phyloP scores from a whole-genome alignment of 75 land plant species.

The Pinus taeda region DNA sequence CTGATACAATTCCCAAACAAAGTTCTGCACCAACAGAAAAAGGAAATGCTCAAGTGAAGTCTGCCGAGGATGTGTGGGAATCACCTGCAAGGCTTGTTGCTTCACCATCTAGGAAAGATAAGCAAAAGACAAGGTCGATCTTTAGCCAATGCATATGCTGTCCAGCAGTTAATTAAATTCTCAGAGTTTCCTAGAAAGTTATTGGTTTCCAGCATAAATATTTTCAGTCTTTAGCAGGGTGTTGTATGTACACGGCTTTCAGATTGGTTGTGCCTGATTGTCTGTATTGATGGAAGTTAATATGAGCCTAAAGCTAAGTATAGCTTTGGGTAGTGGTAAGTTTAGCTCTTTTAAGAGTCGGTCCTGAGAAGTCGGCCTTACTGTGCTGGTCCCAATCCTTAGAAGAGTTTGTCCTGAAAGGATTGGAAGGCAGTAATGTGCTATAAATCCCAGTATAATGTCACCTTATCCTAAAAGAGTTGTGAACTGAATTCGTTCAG shows the following conservation, averaged over 20 bases:
- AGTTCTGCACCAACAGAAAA: neutral
- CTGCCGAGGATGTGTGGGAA: neutral
- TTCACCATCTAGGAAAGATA: slow-evolving; percentile 4
- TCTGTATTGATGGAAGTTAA: neutral
- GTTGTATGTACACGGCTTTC: slow-evolving; percentile 7
- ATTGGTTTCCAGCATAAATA: neutral
- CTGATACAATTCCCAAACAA: slow-evolving; percentile 1
- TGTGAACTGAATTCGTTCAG: neutral
- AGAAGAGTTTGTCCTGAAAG: too few relatives aligned
- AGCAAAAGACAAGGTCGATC: slow-evolving; percentile 7
- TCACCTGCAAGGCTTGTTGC: slow-evolving; percentile 13
- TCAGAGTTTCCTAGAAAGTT: neutral
- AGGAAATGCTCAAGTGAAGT: neutral
- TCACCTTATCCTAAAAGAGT: neutral
- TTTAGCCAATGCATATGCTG: slow-evolving; percentile 9
- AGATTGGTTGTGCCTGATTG: neutral
- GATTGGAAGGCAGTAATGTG: neutral
- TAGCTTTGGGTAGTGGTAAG: neutral
- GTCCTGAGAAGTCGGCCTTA: too few relatives aligned
- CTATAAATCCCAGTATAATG: neutral
- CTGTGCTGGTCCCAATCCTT: too few relatives aligned
- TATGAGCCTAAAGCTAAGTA: slow-evolving; percentile 5
- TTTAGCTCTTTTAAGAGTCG: neutral
- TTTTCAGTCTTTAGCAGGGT: neutral
- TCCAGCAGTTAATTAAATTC: neutral